A percentile compares a stretch with the other conserved stretches of the same genome.
Evolutionary conservation across 169 alveolate species (phyloP).

Genomic region (Perkinsus olseni): DNA sequence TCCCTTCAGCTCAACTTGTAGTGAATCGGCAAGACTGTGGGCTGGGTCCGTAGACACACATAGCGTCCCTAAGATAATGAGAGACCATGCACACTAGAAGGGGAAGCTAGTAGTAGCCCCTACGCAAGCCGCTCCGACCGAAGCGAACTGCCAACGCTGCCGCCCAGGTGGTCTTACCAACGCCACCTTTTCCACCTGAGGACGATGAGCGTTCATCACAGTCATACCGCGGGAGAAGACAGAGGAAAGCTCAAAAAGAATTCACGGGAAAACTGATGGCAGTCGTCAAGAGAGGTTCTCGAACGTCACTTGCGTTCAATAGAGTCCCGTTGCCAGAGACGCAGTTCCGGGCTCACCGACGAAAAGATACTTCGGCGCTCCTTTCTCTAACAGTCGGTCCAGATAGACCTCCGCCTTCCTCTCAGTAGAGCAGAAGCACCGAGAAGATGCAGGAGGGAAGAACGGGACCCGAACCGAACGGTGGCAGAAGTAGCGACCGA

Average conservation of each 20-base stretch:
- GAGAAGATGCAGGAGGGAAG: background rate
- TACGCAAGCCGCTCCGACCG: background rate
- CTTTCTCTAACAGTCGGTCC: background rate
- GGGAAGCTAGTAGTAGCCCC: too few relatives aligned
- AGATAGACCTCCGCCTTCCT: background rate
- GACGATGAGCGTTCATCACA: too few relatives aligned
- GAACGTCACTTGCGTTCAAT: too few relatives aligned
- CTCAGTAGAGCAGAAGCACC: background rate
- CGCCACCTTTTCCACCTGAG: conserved; percentile 3
- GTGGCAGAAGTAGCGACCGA: too few relatives aligned
- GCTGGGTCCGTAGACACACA: background rate
- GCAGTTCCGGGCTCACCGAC: background rate
- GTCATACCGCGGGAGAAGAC: too few relatives aligned
- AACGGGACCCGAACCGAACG: too few relatives aligned
- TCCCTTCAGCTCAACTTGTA: background rate
- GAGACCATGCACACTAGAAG: background rate
- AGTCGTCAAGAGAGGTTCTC: too few relatives aligned
- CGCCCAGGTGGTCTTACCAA: background rate
- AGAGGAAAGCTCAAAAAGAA: too few relatives aligned
- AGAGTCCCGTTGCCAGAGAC: background rate
- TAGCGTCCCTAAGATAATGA: background rate
- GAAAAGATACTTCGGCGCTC: background rate
- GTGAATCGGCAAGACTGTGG: background rate
- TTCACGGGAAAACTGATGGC: too few relatives aligned
- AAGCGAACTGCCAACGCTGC: background rate